Conservation (phyloP, 805 yeast species). For the Kodamaea lidongshanica region DNA sequence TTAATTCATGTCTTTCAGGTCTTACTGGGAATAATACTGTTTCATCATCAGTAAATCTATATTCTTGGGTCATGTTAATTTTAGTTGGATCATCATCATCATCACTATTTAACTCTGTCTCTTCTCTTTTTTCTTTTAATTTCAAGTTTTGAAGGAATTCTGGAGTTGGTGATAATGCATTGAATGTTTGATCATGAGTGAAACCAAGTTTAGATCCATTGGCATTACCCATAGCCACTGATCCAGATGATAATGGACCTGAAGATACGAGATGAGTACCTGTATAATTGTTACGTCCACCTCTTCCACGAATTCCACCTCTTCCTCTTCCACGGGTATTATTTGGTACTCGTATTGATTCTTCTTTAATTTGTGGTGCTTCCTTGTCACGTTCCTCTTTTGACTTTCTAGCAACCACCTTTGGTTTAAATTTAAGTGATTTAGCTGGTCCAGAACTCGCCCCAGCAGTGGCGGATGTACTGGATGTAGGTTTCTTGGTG, state of each 20-base stretch:
- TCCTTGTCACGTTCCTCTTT: conserved; percentile 78
- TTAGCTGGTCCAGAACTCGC: conserved; percentile 38
- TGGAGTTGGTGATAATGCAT: conserved; percentile 32
- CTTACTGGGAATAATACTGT: conserved; percentile 64
- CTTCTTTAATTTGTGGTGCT: conserved; percentile 50
- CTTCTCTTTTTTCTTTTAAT: conserved; percentile 21
- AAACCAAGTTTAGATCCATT: conserved; percentile 21
- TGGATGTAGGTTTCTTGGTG: conserved; percentile 21
- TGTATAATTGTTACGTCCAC: conserved; percentile 31
- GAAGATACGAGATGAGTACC: conserved; percentile 62
- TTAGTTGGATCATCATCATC: conserved; percentile 39
- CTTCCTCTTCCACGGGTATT: conserved; percentile 24
- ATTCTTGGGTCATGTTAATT: conserved; percentile 62
- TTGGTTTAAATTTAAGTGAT: conserved; percentile 69
- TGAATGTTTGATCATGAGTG: conserved; percentile 27
- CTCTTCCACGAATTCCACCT: conserved; percentile 24
- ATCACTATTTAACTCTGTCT: conserved; percentile 26
- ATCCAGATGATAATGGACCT: conserved; percentile 70
- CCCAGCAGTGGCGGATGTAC: too few relatives aligned
- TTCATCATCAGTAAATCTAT: conserved; percentile 46
- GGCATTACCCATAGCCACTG: conserved; percentile 39
- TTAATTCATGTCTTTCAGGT: conserved; percentile 49
- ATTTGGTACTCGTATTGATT: conserved; percentile 15
- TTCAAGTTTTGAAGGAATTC: conserved; percentile 35
- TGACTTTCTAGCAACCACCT: conserved; percentile 75